These are phyloP conservation scores for Fusarium coicis DNA, from an alignment of 2,329 filamentous ascomycete species.

Conservation along the genomic window DNA sequence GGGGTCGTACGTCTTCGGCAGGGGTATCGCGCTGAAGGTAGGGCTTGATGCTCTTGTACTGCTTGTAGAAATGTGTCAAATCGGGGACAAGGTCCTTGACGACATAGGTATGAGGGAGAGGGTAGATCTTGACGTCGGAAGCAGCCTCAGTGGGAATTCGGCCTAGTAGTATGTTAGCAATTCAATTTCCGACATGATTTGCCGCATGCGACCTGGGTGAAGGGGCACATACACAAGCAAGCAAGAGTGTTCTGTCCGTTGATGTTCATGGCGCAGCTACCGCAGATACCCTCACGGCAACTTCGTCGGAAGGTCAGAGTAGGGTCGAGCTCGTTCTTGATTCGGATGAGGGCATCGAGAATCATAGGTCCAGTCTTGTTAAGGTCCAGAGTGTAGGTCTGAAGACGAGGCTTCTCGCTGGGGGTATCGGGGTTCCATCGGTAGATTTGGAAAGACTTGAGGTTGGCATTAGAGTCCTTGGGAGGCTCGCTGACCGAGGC, in stretches of 20 bases:
- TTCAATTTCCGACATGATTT: slow-evolving; percentile 31
- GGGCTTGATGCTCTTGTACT: slow-evolving; percentile 99
- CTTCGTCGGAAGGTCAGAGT: slow-evolving; percentile 95
- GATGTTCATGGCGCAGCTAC: slow-evolving; percentile 99
- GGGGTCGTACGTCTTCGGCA: slow-evolving; percentile 74
- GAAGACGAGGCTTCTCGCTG: slow-evolving; percentile 92
- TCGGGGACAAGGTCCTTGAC: slow-evolving; percentile 99
- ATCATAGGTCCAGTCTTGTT: slow-evolving; percentile 99
- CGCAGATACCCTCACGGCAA: slow-evolving; percentile 98
- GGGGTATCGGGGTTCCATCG: slow-evolving; percentile 97
- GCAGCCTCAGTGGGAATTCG: slow-evolving; percentile 87
- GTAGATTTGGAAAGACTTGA: slow-evolving; percentile 99
- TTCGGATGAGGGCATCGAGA: slow-evolving; percentile 93
- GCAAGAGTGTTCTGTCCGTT: slow-evolving; percentile 98
- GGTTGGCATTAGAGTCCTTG: slow-evolving; percentile 70
- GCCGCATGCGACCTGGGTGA: slow-evolving; percentile 39
- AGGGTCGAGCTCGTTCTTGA: slow-evolving; percentile 99
- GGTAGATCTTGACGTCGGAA: slow-evolving; percentile 93
- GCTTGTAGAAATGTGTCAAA: slow-evolving; percentile 99
- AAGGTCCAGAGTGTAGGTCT: slow-evolving; percentile 92
- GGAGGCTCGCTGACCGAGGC: slow-evolving; percentile 68
- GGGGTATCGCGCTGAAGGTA: slow-evolving; percentile 94
- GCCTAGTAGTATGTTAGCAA: slow-evolving; percentile 65
- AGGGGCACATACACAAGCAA: slow-evolving; percentile 79
- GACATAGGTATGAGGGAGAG: slow-evolving; percentile 97